Evolutionary conservation across 441 rosid genomes (phyloP).

Genomic region (Manihot esculenta): DNA sequence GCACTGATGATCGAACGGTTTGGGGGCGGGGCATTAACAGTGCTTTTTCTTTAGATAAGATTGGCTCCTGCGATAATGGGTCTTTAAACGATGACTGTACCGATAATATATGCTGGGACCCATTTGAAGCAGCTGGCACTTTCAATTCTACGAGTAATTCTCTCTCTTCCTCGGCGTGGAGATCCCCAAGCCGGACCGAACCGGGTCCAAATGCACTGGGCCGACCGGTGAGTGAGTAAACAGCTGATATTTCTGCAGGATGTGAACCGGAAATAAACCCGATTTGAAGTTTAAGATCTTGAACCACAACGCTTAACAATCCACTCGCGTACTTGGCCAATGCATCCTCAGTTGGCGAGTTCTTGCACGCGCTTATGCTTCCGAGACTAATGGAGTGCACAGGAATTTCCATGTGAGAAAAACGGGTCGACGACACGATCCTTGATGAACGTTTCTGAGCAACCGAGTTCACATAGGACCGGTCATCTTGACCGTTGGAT

Average conservation of each 20-base stretch:
- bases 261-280: conserved; percentile 65
- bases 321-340: conserved; percentile 42
- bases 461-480: conserved; percentile 33
- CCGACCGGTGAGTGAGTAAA: conserved; percentile 51
- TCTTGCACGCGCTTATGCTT: conserved; percentile 27
- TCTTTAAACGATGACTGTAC: conserved; percentile 62
- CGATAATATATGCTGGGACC: conserved; percentile 52
- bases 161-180: conserved; percentile 67
- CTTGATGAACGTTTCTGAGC: conserved; percentile 35
- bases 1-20: conserved; percentile 49
- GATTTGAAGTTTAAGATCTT: conserved; percentile 58
- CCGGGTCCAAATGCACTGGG: conserved; percentile 48
- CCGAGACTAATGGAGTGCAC: conserved; percentile 57
- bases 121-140: conserved; percentile 39
- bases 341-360: conserved; percentile 46
- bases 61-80: conserved; percentile 46
- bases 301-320: conserved; percentile 50
- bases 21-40: conserved; percentile 45
- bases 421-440: conserved; percentile 54
- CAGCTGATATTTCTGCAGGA: conserved; percentile 60
- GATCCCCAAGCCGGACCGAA: conserved; percentile 58
- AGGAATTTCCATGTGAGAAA: conserved; percentile 42
- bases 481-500: conserved; percentile 51
- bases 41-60: conserved; percentile 44
- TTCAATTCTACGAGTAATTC: conserved; percentile 68